Evolutionary conservation across 2,329 filamentous ascomycete genomes (phyloP).

Genomic region (Alternaria panax): DNA sequence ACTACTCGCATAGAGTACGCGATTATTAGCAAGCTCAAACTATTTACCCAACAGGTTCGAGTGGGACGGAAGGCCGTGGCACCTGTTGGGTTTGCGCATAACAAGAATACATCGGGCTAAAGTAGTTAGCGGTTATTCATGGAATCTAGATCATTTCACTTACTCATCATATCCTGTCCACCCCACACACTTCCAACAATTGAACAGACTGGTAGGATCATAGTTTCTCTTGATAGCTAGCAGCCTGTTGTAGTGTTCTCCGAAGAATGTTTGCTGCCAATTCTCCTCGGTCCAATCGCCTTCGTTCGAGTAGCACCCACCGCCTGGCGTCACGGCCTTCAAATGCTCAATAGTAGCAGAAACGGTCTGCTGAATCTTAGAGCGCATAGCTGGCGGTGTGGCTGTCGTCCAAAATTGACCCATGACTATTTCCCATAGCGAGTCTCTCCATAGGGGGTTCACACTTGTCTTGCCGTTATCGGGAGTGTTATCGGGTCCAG

Average conservation of each 20-base stretch:
- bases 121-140: conserved; percentile 13
- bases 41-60: conserved; percentile 22
- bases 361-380: conserved; percentile 41
- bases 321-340: conserved; percentile 44
- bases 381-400: conserved; percentile 25
- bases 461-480: conserved; percentile 43
- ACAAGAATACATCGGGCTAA: conserved; percentile 41
- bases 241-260: conserved; percentile 39
- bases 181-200: conserved; percentile 49
- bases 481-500: conserved; percentile 42
- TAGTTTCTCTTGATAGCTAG: conserved; percentile 40
- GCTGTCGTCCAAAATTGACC: conserved; percentile 40
- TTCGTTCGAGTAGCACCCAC: conserved; percentile 49
- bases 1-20: too few species aligned
- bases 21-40: not conserved
- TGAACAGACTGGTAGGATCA: conserved; percentile 44
- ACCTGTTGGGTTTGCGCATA: conserved; percentile 33
- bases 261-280: conserved; percentile 48
- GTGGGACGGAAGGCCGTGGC: conserved; percentile 32
- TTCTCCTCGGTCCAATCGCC: conserved; percentile 47
- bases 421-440: conserved; percentile 47
- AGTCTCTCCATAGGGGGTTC: conserved; percentile 42
- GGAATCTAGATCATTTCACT: conserved; percentile 7
- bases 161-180: conserved; percentile 47
- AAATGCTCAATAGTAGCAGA: conserved; percentile 41